phyloP scores from a whole-genome alignment of 1,139 yeast genomes.

The Blastobotrys ciferrii region DNA sequence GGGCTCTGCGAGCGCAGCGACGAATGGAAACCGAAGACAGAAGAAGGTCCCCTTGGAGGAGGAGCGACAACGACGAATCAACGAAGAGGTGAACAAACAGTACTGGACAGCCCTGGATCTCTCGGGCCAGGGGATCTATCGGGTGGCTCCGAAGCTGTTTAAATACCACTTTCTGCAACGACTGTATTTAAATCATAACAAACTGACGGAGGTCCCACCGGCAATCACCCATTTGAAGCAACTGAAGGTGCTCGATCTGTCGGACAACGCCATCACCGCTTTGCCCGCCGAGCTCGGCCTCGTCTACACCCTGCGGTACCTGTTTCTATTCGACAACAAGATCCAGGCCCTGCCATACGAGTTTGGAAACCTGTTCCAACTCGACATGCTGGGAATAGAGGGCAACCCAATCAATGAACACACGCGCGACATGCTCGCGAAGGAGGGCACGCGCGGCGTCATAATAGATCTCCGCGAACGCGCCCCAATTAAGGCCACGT shows the following conservation, averaged over 20 bases:
- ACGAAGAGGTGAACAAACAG: conserved; percentile 70
- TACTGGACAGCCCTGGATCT: conserved; percentile 94
- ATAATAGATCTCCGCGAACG: conserved; percentile 78
- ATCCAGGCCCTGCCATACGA: conserved; percentile 73
- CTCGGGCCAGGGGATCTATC: conserved; percentile 81
- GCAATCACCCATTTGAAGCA: conserved; percentile 67
- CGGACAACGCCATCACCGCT: conserved; percentile 67
- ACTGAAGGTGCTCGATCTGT: conserved; percentile 79
- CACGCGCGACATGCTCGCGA: conserved; percentile 65
- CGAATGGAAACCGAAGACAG: conserved; percentile 33
- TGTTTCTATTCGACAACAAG: conserved; percentile 86
- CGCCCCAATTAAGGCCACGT: conserved; percentile 63
- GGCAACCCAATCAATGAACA: conserved; percentile 82
- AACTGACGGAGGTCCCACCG: conserved; percentile 66
- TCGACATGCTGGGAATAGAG: conserved; percentile 86
- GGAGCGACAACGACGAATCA: conserved; percentile 72
- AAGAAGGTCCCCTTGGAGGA: conserved; percentile 69
- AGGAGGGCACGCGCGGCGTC: conserved; percentile 82
- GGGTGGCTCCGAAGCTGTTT: conserved; percentile 70
- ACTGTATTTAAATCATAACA: conserved; percentile 83
- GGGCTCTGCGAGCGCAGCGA: conserved; percentile 35
- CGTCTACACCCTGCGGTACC: conserved; percentile 73
- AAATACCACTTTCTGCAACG: conserved; percentile 83
- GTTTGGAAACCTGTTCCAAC: conserved; percentile 81
- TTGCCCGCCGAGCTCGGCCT: conserved; percentile 83